Conservation (phyloP, 208 protist genomes). For the Crithidia mellificae region DNA sequence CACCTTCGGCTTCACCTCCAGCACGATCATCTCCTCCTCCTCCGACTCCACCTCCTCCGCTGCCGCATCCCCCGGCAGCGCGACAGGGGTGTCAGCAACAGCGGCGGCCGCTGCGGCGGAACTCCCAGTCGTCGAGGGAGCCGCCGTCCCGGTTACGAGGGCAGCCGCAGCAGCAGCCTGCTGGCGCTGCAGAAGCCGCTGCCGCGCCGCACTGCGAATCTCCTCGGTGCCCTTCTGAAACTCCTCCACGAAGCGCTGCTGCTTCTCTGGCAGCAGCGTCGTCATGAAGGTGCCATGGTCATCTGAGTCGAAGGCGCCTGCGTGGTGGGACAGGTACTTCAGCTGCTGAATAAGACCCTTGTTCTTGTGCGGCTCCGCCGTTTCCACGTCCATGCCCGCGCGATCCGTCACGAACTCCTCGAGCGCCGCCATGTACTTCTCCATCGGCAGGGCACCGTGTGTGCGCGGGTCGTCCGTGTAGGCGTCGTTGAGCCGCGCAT, state of each 20-base stretch:
- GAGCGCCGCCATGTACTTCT: conserved; percentile 78
- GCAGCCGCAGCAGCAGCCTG: conserved; percentile 11
- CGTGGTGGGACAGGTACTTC: conserved; percentile 52
- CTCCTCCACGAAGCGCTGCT: conserved; percentile 69
- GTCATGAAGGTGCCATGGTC: conserved; percentile 63
- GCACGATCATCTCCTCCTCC: conserved; percentile 51
- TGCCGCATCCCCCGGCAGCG: background rate
- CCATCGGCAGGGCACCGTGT: conserved; percentile 67
- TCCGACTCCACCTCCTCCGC: conserved; percentile 19
- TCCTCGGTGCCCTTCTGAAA: conserved; percentile 68
- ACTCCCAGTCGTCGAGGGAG: background rate
- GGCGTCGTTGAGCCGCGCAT: conserved; percentile 69
- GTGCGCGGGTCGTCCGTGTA: conserved; percentile 78
- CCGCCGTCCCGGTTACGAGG: background rate
- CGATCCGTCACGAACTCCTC: conserved; percentile 80
- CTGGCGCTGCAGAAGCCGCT: conserved; percentile 34
- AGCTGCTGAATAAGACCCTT: conserved; percentile 85
- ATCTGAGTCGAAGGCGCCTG: conserved; percentile 63
- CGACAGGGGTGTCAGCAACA: no score
- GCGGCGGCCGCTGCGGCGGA: no score
- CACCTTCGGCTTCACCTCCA: conserved; percentile 44
- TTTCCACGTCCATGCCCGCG: conserved; percentile 71
- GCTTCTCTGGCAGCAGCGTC: conserved; percentile 68
- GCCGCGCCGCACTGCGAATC: conserved; percentile 60
- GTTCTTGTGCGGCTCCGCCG: conserved; percentile 70